These are phyloP conservation scores for Olyra latifolia DNA, from an alignment of 176 grass and related monocot species.

Conservation along the genomic window DNA sequence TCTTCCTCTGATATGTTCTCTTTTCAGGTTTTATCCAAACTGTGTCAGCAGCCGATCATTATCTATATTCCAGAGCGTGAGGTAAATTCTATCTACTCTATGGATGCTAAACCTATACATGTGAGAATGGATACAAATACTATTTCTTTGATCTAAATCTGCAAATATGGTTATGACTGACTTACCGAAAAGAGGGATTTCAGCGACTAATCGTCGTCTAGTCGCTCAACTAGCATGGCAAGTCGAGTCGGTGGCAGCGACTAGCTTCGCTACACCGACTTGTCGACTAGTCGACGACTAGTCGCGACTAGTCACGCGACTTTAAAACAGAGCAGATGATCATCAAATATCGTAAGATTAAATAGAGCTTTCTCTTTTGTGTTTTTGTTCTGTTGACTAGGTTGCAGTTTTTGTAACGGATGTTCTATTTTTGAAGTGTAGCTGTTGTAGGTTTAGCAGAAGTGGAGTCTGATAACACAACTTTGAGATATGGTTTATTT, in stretches of 20 bases:
- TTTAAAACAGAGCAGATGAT: no score
- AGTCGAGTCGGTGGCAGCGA: no score
- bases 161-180: background rate
- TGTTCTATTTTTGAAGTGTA: background rate
- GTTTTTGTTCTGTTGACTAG: background rate
- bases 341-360: conserved; percentile 21
- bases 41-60: conserved; percentile 77
- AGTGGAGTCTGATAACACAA: background rate
- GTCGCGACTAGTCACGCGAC: no score
- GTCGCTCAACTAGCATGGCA: no score
- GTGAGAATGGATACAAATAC: background rate
- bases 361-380: background rate
- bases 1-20: background rate
- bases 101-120: background rate
- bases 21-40: conserved; percentile 77
- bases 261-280: no score
- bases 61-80: conserved; percentile 93
- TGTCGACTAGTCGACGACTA: no score
- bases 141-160: conserved; percentile 5
- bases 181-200: background rate
- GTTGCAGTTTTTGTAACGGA: background rate
- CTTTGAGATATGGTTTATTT: background rate
- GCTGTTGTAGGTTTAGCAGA: background rate
- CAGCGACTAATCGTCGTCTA: no score
- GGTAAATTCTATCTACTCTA: conserved; percentile 45